A percentile compares a stretch with the other conserved stretches of the same genome.
Evolutionary conservation across 495 filamentous ascomycete genomes (phyloP).

Genomic region (Penicillium alfredii): DNA sequence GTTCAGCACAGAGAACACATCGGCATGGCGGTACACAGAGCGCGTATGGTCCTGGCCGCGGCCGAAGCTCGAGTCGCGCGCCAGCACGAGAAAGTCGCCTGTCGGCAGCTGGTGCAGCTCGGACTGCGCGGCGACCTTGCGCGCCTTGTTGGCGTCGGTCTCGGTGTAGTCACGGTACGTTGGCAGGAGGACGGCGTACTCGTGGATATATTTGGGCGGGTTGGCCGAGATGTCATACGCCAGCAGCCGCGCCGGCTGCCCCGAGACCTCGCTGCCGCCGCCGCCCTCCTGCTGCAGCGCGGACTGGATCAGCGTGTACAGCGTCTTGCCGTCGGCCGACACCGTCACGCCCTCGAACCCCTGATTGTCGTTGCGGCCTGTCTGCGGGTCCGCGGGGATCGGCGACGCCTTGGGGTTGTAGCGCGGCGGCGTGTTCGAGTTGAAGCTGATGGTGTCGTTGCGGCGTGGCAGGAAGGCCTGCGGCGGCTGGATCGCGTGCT

Average conservation of each 20-base stretch:
- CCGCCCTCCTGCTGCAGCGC: conserved; percentile 64
- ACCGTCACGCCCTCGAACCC: conserved; percentile 70
- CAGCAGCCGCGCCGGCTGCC: conserved; percentile 54
- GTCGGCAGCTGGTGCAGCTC: conserved; percentile 64
- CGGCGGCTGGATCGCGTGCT: conserved; percentile 60
- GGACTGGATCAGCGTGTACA: conserved; percentile 66
- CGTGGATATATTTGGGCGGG: conserved; percentile 42
- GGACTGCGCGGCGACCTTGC: conserved; percentile 59
- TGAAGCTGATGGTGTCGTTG: conserved; percentile 54
- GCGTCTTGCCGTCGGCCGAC: conserved; percentile 54
- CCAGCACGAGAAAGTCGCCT: conserved; percentile 61
- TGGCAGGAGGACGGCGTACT: conserved; percentile 67
- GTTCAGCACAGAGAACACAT: conserved; percentile 60
- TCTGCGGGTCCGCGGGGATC: conserved; percentile 50
- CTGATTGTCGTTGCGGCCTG: conserved; percentile 70
- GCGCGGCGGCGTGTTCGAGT: conserved; percentile 55
- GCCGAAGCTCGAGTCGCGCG: conserved; percentile 60
- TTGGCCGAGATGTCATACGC: conserved; percentile 52
- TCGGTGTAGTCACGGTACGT: conserved; percentile 44
- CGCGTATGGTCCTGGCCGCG: conserved; percentile 47
- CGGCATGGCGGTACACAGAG: conserved; percentile 65
- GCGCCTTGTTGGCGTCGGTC: conserved; percentile 20
- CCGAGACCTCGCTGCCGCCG: conserved; percentile 43
- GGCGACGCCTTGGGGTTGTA: conserved; percentile 45
- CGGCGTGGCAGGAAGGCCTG: conserved; percentile 62